These are phyloP conservation scores for Leccinum griseonigrum DNA, from an alignment of 1,284 basidiomycete species.

Conservation along the genomic window DNA sequence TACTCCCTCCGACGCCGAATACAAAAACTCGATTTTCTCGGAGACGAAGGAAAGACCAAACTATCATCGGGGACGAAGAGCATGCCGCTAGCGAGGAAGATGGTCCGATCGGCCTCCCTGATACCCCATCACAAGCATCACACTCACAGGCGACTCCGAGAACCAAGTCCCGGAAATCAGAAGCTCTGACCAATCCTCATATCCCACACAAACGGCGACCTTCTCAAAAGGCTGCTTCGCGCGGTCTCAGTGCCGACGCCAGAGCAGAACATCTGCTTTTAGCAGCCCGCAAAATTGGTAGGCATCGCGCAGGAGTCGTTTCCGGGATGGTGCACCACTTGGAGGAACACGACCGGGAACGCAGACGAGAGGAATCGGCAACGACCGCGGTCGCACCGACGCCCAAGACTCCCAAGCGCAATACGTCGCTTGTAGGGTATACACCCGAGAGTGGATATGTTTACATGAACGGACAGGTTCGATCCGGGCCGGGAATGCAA, in stretches of 20 bases:
- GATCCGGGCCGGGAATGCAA: constrained; percentile 22
- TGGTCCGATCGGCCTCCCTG: constrained; percentile 7
- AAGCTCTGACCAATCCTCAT: constrained; percentile 12
- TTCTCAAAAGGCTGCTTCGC: constrained; percentile 23
- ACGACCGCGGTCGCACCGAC: constrained; percentile 25
- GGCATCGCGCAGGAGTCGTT: constrained; percentile 39
- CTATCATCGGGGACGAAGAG: constrained; percentile 24
- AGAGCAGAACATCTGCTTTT: constrained; percentile 47
- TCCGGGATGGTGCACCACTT: constrained; percentile 35
- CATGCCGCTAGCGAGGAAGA: constrained; percentile 28
- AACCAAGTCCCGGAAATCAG: constrained; percentile 24
- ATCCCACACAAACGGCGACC: constrained; percentile 25
- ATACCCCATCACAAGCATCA: constrained; percentile 18
- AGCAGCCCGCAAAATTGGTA: constrained; percentile 48
- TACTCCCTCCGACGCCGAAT: constrained; percentile 21
- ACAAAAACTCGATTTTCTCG: constrained; percentile 18
- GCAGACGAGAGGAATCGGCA: constrained; percentile 26
- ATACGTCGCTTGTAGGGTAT: constrained; percentile 13
- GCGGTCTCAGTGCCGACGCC: constrained; percentile 41
- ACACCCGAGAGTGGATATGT: constrained; percentile 24
- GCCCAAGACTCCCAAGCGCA: constrained; percentile 34
- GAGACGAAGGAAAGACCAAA: constrained; percentile 28
- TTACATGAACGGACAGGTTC: constrained; percentile 29
- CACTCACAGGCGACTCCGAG: constrained; percentile 24
- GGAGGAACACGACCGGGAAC: constrained; percentile 28